Percentiles rank a stretch among this genome's conserved stretches.
Conservation (phyloP, 2,329 filamentous ascomycete genomes). For the Acephala macrosclerotiorum region DNA sequence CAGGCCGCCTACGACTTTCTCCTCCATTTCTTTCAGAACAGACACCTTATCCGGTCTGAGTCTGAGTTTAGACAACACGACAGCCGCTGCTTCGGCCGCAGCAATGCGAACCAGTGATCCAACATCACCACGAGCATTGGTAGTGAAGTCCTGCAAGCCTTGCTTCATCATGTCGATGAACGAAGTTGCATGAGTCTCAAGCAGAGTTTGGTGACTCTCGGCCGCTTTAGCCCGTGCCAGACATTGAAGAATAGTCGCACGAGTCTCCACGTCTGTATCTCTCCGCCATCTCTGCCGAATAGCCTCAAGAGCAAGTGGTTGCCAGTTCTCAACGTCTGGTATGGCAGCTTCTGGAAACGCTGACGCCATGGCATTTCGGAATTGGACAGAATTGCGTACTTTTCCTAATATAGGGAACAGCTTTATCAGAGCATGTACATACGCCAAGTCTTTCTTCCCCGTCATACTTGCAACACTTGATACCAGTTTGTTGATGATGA, state of each 20-base stretch:
- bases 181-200: conserved; percentile 20
- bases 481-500: too few relatives aligned
- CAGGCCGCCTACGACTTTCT: conserved; percentile 37
- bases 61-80: neutral
- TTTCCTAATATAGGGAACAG: neutral
- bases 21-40: conserved; percentile 24
- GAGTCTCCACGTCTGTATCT: conserved; percentile 58
- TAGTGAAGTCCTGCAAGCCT: conserved; percentile 88
- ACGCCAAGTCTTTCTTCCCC: neutral
- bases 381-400: neutral
- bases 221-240: conserved; percentile 52
- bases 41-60: conserved; percentile 14
- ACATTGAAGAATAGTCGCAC: conserved; percentile 62
- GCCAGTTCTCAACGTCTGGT: conserved; percentile 11
- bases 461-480: too few relatives aligned
- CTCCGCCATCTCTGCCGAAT: conserved; percentile 60
- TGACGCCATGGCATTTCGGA: too few relatives aligned
- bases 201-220: neutral
- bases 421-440: neutral
- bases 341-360: too few relatives aligned
- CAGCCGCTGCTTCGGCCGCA: conserved; percentile 69
- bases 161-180: conserved; percentile 50
- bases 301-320: conserved; percentile 40
- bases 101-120: conserved; percentile 86
- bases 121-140: conserved; percentile 86